These are phyloP conservation scores for Clarireedia sp. DNA, from an alignment of 2,329 filamentous ascomycete genomes.

Conservation along the genomic window DNA sequence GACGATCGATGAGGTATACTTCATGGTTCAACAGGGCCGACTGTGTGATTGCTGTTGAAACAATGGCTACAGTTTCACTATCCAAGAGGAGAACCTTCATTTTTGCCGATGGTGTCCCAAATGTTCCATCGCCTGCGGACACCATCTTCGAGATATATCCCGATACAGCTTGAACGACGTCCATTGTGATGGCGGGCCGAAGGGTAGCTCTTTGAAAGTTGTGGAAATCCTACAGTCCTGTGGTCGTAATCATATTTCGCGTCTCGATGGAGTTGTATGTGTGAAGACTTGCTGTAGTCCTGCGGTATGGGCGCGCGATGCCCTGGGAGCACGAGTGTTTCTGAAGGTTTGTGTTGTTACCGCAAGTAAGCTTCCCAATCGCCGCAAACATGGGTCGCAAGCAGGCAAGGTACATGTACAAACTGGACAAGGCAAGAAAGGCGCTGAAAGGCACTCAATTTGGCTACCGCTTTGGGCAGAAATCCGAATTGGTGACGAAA, in stretches of 20 bases:
- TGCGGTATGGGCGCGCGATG: not conserved
- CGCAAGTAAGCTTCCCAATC: too few relatives aligned
- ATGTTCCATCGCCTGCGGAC: slow-evolving; percentile 65
- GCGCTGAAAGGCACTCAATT: not conserved
- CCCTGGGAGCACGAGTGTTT: not conserved
- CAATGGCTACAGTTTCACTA: slow-evolving; percentile 85
- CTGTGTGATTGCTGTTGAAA: slow-evolving; percentile 92
- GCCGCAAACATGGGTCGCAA: not conserved
- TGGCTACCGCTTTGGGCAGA: not conserved
- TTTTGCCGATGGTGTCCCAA: slow-evolving; percentile 66
- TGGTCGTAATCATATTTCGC: not conserved
- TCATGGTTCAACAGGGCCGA: slow-evolving; percentile 92
- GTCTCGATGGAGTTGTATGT: not conserved
- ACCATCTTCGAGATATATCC: slow-evolving; percentile 97
- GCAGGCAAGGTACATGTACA: not conserved
- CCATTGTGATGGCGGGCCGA: slow-evolving; percentile 52
- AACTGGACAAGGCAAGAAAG: not conserved
- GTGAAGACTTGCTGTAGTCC: too few relatives aligned
- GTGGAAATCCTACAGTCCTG: not conserved
- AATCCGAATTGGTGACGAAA: not conserved
- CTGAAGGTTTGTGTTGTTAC: too few relatives aligned
- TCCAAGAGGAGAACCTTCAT: slow-evolving; percentile 98
- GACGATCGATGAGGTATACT: slow-evolving; percentile 92
- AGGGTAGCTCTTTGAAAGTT: not conserved
- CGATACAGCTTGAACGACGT: slow-evolving; percentile 84